These are phyloP conservation scores for Suhomyces maxii DNA, from an alignment of 1,139 yeast species.

Conservation along the genomic window DNA sequence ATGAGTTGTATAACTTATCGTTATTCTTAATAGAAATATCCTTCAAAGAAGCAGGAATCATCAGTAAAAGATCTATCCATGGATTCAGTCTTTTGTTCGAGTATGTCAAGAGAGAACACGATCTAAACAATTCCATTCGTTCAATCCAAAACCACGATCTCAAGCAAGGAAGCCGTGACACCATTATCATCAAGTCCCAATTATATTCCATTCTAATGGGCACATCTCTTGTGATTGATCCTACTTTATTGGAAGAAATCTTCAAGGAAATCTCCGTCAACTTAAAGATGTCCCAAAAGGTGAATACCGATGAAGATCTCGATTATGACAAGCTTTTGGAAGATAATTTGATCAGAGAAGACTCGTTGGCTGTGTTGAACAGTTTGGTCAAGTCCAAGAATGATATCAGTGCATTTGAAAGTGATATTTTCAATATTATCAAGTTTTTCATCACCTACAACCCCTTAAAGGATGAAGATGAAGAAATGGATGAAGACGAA, in stretches of 20 bases:
- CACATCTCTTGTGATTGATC: constrained; percentile 7
- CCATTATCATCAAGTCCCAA: constrained; percentile 11
- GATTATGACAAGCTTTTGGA: constrained; percentile 41
- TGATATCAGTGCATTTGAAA: constrained; percentile 5
- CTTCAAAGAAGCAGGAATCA: constrained; percentile 46
- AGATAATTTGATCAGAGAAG: constrained; percentile 44
- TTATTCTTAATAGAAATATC: constrained; percentile 39
- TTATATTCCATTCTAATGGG: constrained; percentile 14
- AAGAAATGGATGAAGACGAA: constrained; percentile 27
- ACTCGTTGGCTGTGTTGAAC: constrained; percentile 45
- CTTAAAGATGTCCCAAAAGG: constrained; percentile 30
- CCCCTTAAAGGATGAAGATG: constrained; percentile 48
- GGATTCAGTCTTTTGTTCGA: constrained; percentile 52
- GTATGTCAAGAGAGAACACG: constrained; percentile 21
- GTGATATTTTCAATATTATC: constrained; percentile 34
- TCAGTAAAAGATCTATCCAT: constrained; percentile 55
- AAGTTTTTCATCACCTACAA: constrained; percentile 51
- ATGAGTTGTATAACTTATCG: constrained; percentile 42
- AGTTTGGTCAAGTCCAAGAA: constrained; percentile 23
- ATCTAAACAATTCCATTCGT: constrained; percentile 12
- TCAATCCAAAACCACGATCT: constrained; percentile 8
- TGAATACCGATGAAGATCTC: constrained; percentile 45
- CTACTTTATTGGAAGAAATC: constrained; percentile 9
- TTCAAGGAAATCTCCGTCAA: constrained; percentile 14
- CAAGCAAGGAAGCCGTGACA: constrained; percentile 4